phyloP scores from a whole-genome alignment of 2,329 filamentous ascomycete species.

The Hymenoscyphus albidus region DNA sequence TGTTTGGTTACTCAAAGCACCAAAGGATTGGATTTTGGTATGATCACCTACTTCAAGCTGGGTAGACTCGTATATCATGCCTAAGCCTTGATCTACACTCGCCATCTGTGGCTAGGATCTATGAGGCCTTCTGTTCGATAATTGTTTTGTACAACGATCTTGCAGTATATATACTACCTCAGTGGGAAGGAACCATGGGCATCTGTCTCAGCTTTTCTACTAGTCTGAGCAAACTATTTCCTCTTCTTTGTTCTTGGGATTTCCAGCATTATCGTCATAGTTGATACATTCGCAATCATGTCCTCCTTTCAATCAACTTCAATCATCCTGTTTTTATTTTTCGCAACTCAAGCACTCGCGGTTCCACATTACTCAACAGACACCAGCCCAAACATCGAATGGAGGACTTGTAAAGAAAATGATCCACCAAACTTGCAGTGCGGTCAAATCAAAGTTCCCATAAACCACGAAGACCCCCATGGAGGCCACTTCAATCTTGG shows the following conservation, averaged over 20 bases:
- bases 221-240: not conserved
- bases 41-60: not conserved
- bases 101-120: not conserved
- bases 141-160: not conserved
- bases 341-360: not conserved
- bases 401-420: slow-evolving; percentile 1
- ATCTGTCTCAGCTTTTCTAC: not conserved
- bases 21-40: not conserved
- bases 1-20: not conserved
- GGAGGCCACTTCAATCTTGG: slow-evolving; percentile 33
- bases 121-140: not conserved
- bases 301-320: not conserved
- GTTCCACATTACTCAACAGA: not conserved
- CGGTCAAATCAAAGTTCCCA: slow-evolving; percentile 27
- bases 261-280: not conserved
- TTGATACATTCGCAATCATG: not conserved
- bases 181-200: not conserved
- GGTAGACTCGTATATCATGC: not conserved
- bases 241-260: not conserved
- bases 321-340: not conserved
- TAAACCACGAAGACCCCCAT: slow-evolving; percentile 34
- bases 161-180: not conserved
- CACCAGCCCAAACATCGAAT: not conserved
- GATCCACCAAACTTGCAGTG: slow-evolving; percentile 5
- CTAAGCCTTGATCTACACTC: not conserved